A percentile compares a stretch with the other conserved stretches of the same genome.
phyloP scores from a whole-genome alignment of 306 rosid species.

The Acmispon strigosus region DNA sequence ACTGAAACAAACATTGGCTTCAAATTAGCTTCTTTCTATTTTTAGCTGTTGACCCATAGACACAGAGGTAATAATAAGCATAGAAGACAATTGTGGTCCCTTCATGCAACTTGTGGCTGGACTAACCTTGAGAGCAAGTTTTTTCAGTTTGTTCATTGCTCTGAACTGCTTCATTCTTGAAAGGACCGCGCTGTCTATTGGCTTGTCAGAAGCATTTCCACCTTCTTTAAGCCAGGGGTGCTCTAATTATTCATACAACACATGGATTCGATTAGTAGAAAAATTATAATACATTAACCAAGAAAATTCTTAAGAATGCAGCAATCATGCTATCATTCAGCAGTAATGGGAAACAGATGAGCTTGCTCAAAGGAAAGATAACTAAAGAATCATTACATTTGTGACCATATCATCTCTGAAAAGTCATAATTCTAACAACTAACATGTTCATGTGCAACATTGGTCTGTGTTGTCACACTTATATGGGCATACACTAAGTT shows the following conservation, averaged over 20 bases:
- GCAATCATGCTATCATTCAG: not conserved
- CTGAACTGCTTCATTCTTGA: conserved; percentile 95
- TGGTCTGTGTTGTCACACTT: not conserved
- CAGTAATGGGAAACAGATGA: not conserved
- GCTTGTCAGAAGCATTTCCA: conserved; percentile 86
- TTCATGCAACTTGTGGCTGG: not conserved
- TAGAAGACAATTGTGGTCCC: conserved; percentile 7
- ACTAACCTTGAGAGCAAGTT: conserved; percentile 82
- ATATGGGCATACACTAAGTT: no score
- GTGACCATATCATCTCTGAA: not conserved
- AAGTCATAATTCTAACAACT: not conserved
- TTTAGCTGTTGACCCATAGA: not conserved
- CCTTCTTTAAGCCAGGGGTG: conserved; percentile 94
- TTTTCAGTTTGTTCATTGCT: conserved; percentile 90
- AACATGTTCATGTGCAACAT: not conserved
- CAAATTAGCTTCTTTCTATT: not conserved
- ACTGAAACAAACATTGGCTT: not conserved
- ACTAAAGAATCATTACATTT: not conserved
- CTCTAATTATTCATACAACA: conserved; percentile 41
- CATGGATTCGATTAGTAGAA: conserved; percentile 20
- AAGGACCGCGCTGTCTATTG: conserved; percentile 88
- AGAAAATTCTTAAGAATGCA: no score
- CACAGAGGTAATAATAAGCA: not conserved
- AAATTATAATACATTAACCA: no score
- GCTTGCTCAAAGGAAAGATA: not conserved